Evolutionary conservation across 441 rosid species (phyloP).

Genomic region (Isatis lusitanica): DNA sequence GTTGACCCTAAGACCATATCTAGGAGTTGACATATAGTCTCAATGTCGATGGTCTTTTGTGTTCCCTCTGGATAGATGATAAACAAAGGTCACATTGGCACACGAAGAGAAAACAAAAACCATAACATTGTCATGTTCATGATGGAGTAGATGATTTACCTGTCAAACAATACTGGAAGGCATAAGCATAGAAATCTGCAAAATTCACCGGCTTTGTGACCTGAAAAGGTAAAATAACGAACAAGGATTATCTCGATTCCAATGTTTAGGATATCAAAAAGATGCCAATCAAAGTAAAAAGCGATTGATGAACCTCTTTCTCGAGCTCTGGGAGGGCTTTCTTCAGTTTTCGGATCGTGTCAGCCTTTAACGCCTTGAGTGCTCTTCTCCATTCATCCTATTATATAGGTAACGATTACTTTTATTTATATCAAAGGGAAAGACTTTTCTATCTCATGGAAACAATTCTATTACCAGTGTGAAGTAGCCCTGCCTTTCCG

Average conservation of each 20-base stretch:
- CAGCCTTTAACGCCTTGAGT: slow-evolving; percentile 53
- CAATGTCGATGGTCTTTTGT: slow-evolving; percentile 78
- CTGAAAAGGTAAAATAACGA: slow-evolving; percentile 35
- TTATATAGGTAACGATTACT: slow-evolving; percentile 1
- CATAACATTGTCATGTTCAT: slow-evolving; percentile 9
- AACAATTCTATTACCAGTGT: slow-evolving; percentile 59
- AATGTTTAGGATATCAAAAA: slow-evolving; percentile 5
- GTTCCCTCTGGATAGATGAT: slow-evolving; percentile 58
- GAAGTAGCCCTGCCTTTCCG: slow-evolving; percentile 89
- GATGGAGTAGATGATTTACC: slow-evolving; percentile 36
- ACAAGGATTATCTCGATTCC: neutral
- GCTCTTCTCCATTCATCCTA: slow-evolving; percentile 82
- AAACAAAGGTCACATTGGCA: neutral
- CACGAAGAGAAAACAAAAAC: neutral
- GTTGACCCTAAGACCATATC: slow-evolving; percentile 67
- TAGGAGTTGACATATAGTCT: slow-evolving; percentile 67
- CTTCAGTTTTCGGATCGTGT: slow-evolving; percentile 54
- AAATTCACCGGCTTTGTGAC: slow-evolving; percentile 59
- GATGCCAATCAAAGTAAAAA: slow-evolving; percentile 9
- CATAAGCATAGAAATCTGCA: slow-evolving; percentile 64
- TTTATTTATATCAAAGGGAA: too few relatives aligned
- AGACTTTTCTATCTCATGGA: neutral
- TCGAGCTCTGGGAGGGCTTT: slow-evolving; percentile 64
- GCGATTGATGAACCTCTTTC: slow-evolving; percentile 29
- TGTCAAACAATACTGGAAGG: slow-evolving; percentile 81